A percentile compares a stretch with the other conserved stretches of the same genome.
Conservation (phyloP, 1,139 yeast genomes). For the Candida albicans region DNA sequence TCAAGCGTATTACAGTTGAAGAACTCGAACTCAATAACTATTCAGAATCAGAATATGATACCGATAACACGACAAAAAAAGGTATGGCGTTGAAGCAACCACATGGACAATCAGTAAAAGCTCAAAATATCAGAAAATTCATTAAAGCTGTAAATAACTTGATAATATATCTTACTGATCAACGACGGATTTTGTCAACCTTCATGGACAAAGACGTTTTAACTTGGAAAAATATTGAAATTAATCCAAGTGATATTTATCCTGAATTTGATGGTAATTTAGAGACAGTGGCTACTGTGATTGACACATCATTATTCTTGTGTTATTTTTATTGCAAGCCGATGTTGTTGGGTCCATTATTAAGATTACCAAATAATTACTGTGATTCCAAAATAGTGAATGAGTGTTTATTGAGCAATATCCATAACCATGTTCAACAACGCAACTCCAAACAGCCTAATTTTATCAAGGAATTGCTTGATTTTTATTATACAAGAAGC, state of each 20-base stretch:
- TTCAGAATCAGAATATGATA: conserved; percentile 17
- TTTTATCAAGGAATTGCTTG: conserved; percentile 69
- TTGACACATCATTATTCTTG: conserved; percentile 79
- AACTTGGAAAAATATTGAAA: conserved; percentile 46
- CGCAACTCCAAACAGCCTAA: conserved; percentile 25
- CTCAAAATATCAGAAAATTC: conserved; percentile 26
- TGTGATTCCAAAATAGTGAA: conserved; percentile 71
- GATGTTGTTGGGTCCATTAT: conserved; percentile 76
- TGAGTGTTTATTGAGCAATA: conserved; percentile 42
- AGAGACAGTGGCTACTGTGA: conserved; percentile 42
- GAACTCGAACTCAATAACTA: conserved; percentile 21
- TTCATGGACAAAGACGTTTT: conserved; percentile 37
- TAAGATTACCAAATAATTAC: conserved; percentile 67
- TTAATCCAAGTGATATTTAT: conserved; percentile 43
- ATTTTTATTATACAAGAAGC: conserved; percentile 67
- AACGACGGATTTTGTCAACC: conserved; percentile 47
- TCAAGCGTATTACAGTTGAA: conserved; percentile 28
- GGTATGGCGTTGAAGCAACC: neutral
- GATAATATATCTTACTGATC: conserved; percentile 57
- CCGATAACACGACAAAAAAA: conserved; percentile 28
- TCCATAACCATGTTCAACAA: conserved; percentile 30
- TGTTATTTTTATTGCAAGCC: conserved; percentile 71
- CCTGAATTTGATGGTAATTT: conserved; percentile 19
- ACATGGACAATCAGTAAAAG: conserved; percentile 19
- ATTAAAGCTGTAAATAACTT: conserved; percentile 50